Evolutionary conservation across 2,329 filamentous ascomycete species (phyloP).

Genomic region (Aureobasidium vineae): DNA sequence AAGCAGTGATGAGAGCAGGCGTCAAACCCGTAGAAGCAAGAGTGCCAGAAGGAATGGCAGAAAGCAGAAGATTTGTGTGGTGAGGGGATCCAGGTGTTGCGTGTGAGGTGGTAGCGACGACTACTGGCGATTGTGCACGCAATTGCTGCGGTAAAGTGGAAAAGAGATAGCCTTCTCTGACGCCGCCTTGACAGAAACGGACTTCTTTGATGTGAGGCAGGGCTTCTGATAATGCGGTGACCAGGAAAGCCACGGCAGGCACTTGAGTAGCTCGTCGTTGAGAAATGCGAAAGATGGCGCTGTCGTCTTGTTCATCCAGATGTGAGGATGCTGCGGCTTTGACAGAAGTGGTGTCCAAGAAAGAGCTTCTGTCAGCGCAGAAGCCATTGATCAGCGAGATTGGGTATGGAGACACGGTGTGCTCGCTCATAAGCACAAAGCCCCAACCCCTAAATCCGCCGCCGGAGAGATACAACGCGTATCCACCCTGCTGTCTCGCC

Average conservation of each 20-base stretch:
- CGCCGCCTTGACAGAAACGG: slow-evolving; percentile 83
- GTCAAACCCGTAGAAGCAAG: slow-evolving; percentile 29
- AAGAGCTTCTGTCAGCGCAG: slow-evolving; percentile 60
- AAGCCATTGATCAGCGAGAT: slow-evolving; percentile 82
- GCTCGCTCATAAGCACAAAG: slow-evolving; percentile 79
- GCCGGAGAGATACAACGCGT: slow-evolving; percentile 80
- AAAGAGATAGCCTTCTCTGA: slow-evolving; percentile 79
- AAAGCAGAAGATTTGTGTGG: slow-evolving; percentile 51
- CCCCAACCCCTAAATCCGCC: slow-evolving; percentile 91
- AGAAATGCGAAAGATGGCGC: slow-evolving; percentile 67
- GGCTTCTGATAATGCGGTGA: slow-evolving; percentile 69
- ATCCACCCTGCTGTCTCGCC: slow-evolving; percentile 48
- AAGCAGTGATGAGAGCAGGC: slow-evolving; percentile 52
- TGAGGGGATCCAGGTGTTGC: slow-evolving; percentile 44
- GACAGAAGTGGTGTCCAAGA: slow-evolving; percentile 55
- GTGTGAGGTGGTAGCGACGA: slow-evolving; percentile 58
- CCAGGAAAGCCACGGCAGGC: slow-evolving; percentile 75
- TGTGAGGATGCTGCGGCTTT: slow-evolving; percentile 39
- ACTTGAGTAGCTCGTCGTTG: slow-evolving; percentile 76
- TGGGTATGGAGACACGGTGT: slow-evolving; percentile 72
- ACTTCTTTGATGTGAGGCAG: slow-evolving; percentile 70
- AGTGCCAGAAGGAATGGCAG: slow-evolving; percentile 45
- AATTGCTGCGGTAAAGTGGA: slow-evolving; percentile 61
- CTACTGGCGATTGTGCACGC: slow-evolving; percentile 65
- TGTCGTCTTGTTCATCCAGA: slow-evolving; percentile 31